phyloP scores from a whole-genome alignment of 495 filamentous ascomycete genomes.

The Aspergillus ostianus region DNA sequence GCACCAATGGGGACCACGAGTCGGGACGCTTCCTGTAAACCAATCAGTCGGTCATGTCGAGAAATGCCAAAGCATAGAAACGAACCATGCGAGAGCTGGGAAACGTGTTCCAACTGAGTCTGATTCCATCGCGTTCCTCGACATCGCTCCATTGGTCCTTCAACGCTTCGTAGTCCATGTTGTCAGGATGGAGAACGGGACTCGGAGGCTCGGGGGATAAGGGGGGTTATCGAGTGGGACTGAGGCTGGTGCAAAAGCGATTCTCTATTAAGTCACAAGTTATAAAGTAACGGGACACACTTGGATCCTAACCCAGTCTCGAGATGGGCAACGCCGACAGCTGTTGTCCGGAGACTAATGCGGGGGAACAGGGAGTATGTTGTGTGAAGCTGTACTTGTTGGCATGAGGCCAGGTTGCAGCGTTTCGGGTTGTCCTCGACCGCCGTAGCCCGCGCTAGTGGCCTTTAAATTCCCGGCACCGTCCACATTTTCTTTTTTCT shows the following conservation, averaged over 20 bases:
- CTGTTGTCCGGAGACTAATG: conserved; percentile 26
- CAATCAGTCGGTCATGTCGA: conserved; percentile 20
- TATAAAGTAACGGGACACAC: conserved; percentile 19
- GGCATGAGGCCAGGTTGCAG: conserved; percentile 52
- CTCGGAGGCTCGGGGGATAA: conserved; percentile 29
- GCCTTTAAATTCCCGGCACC: conserved; percentile 33
- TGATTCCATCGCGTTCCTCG: conserved; percentile 94
- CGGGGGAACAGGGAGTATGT: conserved; percentile 27
- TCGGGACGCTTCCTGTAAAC: conserved; percentile 82
- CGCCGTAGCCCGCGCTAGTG: conserved; percentile 34
- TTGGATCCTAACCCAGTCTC: conserved; percentile 38
- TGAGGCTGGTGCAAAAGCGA: conserved; percentile 18
- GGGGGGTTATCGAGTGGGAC: conserved; percentile 21
- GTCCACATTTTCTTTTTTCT: conserved; percentile 16
- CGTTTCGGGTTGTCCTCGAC: conserved; percentile 34
- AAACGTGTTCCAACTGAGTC: conserved; percentile 99
- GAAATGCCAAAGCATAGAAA: conserved; percentile 14
- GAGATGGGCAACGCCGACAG: conserved; percentile 23
- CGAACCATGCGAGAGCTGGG: conserved; percentile 94
- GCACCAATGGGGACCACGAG: conserved; percentile 97
- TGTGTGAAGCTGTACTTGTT: conserved; percentile 36
- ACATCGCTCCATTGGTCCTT: conserved; percentile 98
- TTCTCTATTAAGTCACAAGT: conserved; percentile 20
- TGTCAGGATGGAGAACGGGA: conserved; percentile 31
- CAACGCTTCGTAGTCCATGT: conserved; percentile 74